phyloP scores from a whole-genome alignment of 768 basidiomycete genomes.

The Leccinum disarticulatum region DNA sequence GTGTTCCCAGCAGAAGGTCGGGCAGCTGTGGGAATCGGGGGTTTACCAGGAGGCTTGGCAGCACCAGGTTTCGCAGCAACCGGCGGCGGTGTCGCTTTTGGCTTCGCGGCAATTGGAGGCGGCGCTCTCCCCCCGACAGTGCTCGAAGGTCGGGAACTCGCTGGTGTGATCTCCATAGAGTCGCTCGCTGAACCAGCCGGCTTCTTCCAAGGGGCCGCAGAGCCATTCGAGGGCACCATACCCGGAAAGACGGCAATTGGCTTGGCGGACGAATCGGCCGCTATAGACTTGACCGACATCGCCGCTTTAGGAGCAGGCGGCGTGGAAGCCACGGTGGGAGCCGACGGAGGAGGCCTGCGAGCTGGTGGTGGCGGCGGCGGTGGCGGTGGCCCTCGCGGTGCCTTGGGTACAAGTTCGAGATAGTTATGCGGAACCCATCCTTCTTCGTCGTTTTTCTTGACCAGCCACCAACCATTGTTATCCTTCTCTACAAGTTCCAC shows the following conservation, averaged over 20 bases:
- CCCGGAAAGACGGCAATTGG: constrained; percentile 84
- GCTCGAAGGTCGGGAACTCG: constrained; percentile 52
- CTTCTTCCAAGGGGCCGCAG: constrained; percentile 75
- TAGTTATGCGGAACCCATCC: constrained; percentile 98
- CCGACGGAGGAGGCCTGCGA: constrained; percentile 44
- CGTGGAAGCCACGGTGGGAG: constrained; percentile 38
- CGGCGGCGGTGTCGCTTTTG: constrained; percentile 60
- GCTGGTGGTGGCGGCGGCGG: constrained; percentile 70
- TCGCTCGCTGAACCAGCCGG: constrained; percentile 35
- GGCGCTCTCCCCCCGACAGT: constrained; percentile 50
- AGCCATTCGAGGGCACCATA: constrained; percentile 65
- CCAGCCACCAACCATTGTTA: constrained; percentile 98
- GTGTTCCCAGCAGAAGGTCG: constrained; percentile 42
- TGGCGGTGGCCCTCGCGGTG: constrained; percentile 59
- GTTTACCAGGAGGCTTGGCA: constrained; percentile 54
- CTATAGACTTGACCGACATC: constrained; percentile 41
- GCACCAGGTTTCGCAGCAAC: constrained; percentile 52
- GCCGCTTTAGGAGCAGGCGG: constrained; percentile 35
- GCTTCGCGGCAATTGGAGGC: constrained; percentile 64
- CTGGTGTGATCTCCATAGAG: constrained; percentile 40
- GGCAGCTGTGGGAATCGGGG: constrained; percentile 59
- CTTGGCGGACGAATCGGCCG: constrained; percentile 65
- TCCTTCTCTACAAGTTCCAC: constrained; percentile 92
- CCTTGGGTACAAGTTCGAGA: constrained; percentile 75
- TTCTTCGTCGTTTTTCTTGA: constrained; percentile 77